These are phyloP conservation scores for Trametes punicea DNA, from an alignment of 768 basidiomycete species.

Conservation along the genomic window DNA sequence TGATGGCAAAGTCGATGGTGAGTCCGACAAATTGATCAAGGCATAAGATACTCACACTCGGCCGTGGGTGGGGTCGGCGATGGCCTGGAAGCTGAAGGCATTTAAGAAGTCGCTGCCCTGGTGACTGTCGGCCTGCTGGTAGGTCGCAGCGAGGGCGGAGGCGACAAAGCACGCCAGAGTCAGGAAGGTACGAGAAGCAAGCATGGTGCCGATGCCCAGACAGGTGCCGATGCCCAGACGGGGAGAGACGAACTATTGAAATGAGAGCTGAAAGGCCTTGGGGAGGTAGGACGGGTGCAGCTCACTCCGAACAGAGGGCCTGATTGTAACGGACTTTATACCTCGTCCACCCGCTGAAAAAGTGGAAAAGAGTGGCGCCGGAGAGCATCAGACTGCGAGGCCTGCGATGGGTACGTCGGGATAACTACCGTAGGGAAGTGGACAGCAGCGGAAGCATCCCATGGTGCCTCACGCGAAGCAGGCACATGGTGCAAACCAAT, in stretches of 20 bases:
- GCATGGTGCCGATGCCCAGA: neutral
- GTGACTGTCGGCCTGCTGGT: slow-evolving; percentile 44
- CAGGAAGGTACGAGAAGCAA: neutral
- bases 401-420: slow-evolving; percentile 4
- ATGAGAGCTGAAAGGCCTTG: slow-evolving; percentile 10
- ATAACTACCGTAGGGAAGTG: neutral
- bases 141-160: slow-evolving; percentile 40
- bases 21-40: neutral
- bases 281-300: slow-evolving; percentile 6
- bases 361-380: slow-evolving; percentile 3
- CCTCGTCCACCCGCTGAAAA: neutral
- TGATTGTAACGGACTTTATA: neutral
- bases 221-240: neutral
- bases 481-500: slow-evolving; percentile 5
- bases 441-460: slow-evolving; percentile 4
- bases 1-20: slow-evolving; percentile 14
- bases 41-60: slow-evolving; percentile 53
- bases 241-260: neutral
- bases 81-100: slow-evolving; percentile 47
- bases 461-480: slow-evolving; percentile 10
- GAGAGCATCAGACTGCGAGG: slow-evolving; percentile 11
- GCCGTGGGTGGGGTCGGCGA: slow-evolving; percentile 62
- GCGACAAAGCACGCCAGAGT: slow-evolving; percentile 6
- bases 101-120: slow-evolving; percentile 46
- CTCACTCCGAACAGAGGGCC: neutral